A percentile compares a stretch with the other conserved stretches of the same genome.
phyloP scores from a whole-genome alignment of 495 filamentous ascomycete species.

The Lasiosphaeria hispida region DNA sequence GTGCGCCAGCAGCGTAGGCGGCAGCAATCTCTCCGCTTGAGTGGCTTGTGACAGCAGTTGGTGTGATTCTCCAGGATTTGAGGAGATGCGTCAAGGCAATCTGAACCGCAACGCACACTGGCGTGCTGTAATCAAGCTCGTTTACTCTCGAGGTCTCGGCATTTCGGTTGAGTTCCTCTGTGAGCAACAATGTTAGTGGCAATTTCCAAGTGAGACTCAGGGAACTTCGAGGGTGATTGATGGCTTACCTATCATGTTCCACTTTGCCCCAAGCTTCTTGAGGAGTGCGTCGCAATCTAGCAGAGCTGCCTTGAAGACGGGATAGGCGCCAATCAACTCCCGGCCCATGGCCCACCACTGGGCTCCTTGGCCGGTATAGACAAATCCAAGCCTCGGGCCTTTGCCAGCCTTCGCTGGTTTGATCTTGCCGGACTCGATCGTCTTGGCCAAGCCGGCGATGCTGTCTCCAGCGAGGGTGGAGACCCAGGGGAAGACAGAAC shows the following conservation, averaged over 20 bases:
- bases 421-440: slow-evolving; percentile 19
- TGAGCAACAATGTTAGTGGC: background rate
- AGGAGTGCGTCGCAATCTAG: slow-evolving; percentile 29
- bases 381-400: slow-evolving; percentile 25
- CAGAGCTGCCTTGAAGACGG: slow-evolving; percentile 28
- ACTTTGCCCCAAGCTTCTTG: slow-evolving; percentile 30
- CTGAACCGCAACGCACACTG: slow-evolving; percentile 49
- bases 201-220: background rate
- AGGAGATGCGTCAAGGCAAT: slow-evolving; percentile 56
- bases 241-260: slow-evolving; percentile 24
- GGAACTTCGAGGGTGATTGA: background rate
- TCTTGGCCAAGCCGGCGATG: slow-evolving; percentile 16
- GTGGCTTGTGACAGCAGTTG: slow-evolving; percentile 54
- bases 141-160: slow-evolving; percentile 24
- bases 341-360: slow-evolving; percentile 57
- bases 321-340: slow-evolving; percentile 39
- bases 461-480: slow-evolving; percentile 15
- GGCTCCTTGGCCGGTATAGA: slow-evolving; percentile 49
- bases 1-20: slow-evolving; percentile 44
- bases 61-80: slow-evolving; percentile 47
- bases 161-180: slow-evolving; percentile 30
- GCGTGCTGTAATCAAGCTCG: slow-evolving; percentile 37
- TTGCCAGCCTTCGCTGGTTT: slow-evolving; percentile 14
- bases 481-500: slow-evolving; percentile 32
- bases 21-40: slow-evolving; percentile 65